Evolutionary conservation across 2,329 filamentous ascomycete species (phyloP).

Genomic region (Coniella vitis): DNA sequence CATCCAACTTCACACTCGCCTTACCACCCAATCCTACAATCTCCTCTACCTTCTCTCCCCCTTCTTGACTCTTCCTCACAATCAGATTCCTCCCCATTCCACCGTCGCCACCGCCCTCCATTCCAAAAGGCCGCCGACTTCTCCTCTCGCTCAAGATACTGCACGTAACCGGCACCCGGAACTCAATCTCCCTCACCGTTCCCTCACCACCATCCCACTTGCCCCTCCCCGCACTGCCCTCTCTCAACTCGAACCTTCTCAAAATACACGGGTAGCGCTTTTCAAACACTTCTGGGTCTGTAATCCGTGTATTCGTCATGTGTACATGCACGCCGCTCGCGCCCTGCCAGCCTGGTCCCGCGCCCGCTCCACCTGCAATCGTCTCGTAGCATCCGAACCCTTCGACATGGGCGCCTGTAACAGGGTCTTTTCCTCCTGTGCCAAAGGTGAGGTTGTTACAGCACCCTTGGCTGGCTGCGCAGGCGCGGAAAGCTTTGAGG

Average conservation of each 20-base stretch:
- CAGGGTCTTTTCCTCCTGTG: slow-evolving; percentile 24
- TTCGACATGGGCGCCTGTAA: slow-evolving; percentile 19
- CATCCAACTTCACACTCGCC: slow-evolving; percentile 52
- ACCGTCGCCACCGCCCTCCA: slow-evolving; percentile 63
- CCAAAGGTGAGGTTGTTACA: slow-evolving; percentile 27
- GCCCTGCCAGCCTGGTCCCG: slow-evolving; percentile 24
- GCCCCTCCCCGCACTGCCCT: slow-evolving; percentile 18
- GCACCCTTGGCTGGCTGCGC: slow-evolving; percentile 25
- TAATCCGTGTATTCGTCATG: slow-evolving; percentile 33
- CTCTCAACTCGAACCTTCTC: slow-evolving; percentile 25
- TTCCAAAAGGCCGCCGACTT: slow-evolving; percentile 64
- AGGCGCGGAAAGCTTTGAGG: slow-evolving; percentile 23
- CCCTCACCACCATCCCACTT: slow-evolving; percentile 57
- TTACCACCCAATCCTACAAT: slow-evolving; percentile 46
- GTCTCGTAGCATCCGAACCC: slow-evolving; percentile 32
- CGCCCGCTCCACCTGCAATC: slow-evolving; percentile 28
- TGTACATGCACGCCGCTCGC: slow-evolving; percentile 27
- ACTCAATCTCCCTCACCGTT: slow-evolving; percentile 64
- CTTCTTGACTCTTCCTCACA: slow-evolving; percentile 37
- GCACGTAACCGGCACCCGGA: slow-evolving; percentile 60
- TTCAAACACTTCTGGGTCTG: slow-evolving; percentile 30
- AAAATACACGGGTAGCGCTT: slow-evolving; percentile 28
- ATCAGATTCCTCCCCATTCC: slow-evolving; percentile 64
- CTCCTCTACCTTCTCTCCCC: slow-evolving; percentile 19
- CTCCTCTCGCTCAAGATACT: slow-evolving; percentile 64